phyloP scores from a whole-genome alignment of 805 yeast species.

The Myxozyma melibiosi region DNA sequence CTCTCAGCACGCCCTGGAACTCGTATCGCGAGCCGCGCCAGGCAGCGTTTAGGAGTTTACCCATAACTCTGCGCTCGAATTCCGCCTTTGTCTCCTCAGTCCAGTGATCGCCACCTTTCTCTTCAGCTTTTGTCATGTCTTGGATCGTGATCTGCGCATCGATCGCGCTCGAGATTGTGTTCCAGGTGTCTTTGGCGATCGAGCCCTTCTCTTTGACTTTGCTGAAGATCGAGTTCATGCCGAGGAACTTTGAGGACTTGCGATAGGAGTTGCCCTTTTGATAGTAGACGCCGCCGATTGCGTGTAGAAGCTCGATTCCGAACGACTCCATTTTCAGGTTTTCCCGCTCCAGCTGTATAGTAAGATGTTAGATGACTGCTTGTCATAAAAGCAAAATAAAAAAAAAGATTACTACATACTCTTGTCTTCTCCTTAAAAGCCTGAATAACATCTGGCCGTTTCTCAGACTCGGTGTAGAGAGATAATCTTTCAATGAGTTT shows the following conservation, averaged over 20 bases:
- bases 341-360: slow-evolving; percentile 64
- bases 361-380: background rate
- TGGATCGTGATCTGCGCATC: slow-evolving; percentile 84
- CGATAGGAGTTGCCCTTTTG: slow-evolving; percentile 73
- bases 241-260: slow-evolving; percentile 76
- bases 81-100: slow-evolving; percentile 69
- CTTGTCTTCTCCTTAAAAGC: slow-evolving; percentile 66
- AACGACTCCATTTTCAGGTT: slow-evolving; percentile 91
- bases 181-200: slow-evolving; percentile 79
- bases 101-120: slow-evolving; percentile 54
- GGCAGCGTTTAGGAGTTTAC: slow-evolving; percentile 88
- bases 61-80: slow-evolving; percentile 78
- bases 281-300: slow-evolving; percentile 79
- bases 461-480: slow-evolving; percentile 62
- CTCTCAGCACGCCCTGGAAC: slow-evolving; percentile 74
- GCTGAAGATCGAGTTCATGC: slow-evolving; percentile 81
- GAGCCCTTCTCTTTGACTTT: slow-evolving; percentile 82
- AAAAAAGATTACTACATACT: slow-evolving; percentile 40
- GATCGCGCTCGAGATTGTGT: slow-evolving; percentile 75
- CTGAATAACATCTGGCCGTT: slow-evolving; percentile 60
- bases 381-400: background rate
- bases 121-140: slow-evolving; percentile 73
- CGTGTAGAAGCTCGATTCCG: slow-evolving; percentile 79
- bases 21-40: slow-evolving; percentile 95
- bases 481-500: slow-evolving; percentile 60